A percentile compares a stretch with the other conserved stretches of the same genome.
phyloP scores from a whole-genome alignment of 1,284 basidiomycete genomes.

The Volvariella volvacea region DNA sequence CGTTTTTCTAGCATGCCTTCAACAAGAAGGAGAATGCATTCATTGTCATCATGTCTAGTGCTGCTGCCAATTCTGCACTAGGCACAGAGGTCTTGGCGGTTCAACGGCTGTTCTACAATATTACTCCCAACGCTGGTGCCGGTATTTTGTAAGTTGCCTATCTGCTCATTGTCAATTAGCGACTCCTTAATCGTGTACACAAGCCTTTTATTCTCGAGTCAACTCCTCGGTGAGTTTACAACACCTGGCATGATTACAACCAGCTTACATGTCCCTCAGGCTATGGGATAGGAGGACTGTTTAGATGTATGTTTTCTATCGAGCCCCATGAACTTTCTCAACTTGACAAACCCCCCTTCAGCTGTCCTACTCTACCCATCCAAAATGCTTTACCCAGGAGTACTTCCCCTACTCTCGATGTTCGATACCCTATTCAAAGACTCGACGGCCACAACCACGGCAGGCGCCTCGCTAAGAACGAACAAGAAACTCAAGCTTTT shows the following conservation, averaged over 20 bases:
- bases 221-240: constrained; percentile 37
- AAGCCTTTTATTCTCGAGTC: constrained; percentile 45
- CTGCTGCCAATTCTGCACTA: constrained; percentile 57
- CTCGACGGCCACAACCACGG: neutral
- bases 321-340: neutral
- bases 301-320: constrained; percentile 33
- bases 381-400: constrained; percentile 51
- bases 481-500: constrained; percentile 40
- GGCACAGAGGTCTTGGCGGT: constrained; percentile 64
- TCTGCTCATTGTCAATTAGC: neutral
- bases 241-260: neutral
- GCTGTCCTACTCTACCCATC: constrained; percentile 58
- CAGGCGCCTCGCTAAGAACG: constrained; percentile 18
- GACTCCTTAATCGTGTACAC: constrained; percentile 2
- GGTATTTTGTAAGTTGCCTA: constrained; percentile 40
- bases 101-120: constrained; percentile 48
- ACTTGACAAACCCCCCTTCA: constrained; percentile 11
- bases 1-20: constrained; percentile 28
- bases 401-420: constrained; percentile 44
- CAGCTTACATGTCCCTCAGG: constrained; percentile 12
- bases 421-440: constrained; percentile 51
- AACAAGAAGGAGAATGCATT: constrained; percentile 51
- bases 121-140: constrained; percentile 43
- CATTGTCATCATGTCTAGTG: constrained; percentile 63
- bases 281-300: constrained; percentile 50